Base-by-base conservation (phyloP, 176 grass and related monocot species). In the Carex pumila region DNA sequence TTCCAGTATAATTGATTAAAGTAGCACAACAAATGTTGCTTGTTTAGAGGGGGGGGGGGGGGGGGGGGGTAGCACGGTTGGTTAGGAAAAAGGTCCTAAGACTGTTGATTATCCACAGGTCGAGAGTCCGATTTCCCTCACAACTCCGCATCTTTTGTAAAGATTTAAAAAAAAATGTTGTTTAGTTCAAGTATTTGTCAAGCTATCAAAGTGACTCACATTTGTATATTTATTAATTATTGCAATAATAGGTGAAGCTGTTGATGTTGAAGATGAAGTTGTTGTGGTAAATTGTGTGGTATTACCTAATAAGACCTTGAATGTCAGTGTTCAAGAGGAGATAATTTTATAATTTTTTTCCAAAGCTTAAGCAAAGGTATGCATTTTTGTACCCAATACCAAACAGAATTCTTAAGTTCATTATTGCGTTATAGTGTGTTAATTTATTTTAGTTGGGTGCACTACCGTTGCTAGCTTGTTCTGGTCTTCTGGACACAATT, bases 241-340 rank as follows among this genome's bases (percentile, higher is more conserved):
- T 52, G 3, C 19, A 74, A 85, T 81, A 61, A 21, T 89, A 99
- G 93, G 97, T 84, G 97, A 99, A 94, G 91, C 91, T 2, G 93
- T 96, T 83, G 84, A 86, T 62, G 93, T 99, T 75, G 91, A 99
- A 92, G 93, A 99, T 79, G 97, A 96, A 92, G 93, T 99, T 34
- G 93, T 99, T 71, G 93, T 99, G 85, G 61, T 93, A 85, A 99
- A 96, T 49, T 71, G 93, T 65, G 90, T 96, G 1, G 93, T 99
- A 72, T 89, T 99, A 29, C 97, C 97, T 19, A 99, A 96, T 81
- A 99, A 99, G 79, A 99, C 93, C 45, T 88, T 99, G 3, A 92
- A 91, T 72, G 85, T 94, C 67, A 99, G 93, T 39, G 93, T 96
- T 70, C 93, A 99, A 87, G 97, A 99, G 54, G 97, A 99, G 87